These are phyloP conservation scores for Wickerhamomyces queroliae DNA, from an alignment of 805 yeast genomes.

Conservation along the genomic window DNA sequence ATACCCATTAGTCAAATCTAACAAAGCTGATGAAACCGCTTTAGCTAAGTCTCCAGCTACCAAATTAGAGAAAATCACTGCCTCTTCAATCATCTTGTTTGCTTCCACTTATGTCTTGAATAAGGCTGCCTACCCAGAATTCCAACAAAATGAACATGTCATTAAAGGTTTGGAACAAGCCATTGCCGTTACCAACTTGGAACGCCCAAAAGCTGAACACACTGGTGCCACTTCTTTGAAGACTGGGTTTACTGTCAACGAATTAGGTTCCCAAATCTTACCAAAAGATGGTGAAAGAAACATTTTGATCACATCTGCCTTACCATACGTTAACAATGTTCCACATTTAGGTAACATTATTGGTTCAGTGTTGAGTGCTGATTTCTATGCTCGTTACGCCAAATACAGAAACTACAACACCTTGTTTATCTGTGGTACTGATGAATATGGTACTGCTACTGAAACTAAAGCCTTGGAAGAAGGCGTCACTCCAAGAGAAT, in stretches of 20 bases:
- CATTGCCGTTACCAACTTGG: conserved; percentile 36
- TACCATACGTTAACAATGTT: conserved; percentile 97
- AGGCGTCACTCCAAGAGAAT: conserved; percentile 76
- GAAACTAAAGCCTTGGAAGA: conserved; percentile 98
- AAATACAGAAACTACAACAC: conserved; percentile 87
- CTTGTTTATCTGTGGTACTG: conserved; percentile 91
- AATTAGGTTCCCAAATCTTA: conserved; percentile 33
- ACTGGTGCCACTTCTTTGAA: conserved; percentile 32
- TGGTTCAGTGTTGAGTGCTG: conserved; percentile 93
- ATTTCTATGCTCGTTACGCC: conserved; percentile 84
- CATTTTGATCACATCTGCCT: conserved; percentile 87
- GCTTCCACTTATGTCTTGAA: conserved; percentile 48
- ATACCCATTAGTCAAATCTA: conserved; percentile 32
- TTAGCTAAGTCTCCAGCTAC: conserved; percentile 11
- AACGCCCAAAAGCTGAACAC: conserved; percentile 34
- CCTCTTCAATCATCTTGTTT: conserved; percentile 54
- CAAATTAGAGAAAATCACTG: conserved; percentile 29
- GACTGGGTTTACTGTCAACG: conserved; percentile 19
- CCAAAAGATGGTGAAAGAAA: conserved; percentile 76
- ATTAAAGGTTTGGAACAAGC: conserved; percentile 41
- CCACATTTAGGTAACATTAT: conserved; percentile 97
- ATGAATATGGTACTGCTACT: conserved; percentile 99
- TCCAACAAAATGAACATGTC: conserved; percentile 29
- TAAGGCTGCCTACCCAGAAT: conserved; percentile 20
- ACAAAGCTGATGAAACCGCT: conserved; percentile 22